Evolutionary conservation across 1,284 basidiomycete species (phyloP).

Genomic region (Cryptococcus sp.): DNA sequence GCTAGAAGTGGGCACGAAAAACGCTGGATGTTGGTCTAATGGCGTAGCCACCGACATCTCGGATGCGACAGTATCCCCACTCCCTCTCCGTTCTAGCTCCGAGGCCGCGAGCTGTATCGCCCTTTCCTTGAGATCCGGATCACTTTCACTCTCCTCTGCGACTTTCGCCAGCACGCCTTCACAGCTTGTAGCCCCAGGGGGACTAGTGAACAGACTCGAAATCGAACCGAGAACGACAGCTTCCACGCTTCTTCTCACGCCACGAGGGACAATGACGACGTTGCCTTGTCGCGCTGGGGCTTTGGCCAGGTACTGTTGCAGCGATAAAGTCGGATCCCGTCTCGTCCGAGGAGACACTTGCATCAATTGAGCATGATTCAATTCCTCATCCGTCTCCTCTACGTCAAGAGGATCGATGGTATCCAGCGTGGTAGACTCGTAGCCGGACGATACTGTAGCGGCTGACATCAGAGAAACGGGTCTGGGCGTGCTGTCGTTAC

Average conservation of each 20-base stretch:
- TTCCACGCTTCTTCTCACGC: constrained; percentile 12
- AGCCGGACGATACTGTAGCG: background rate
- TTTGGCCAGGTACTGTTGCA: constrained; percentile 17
- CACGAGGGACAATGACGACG: constrained; percentile 15
- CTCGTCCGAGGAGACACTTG: constrained; percentile 24
- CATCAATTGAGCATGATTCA: constrained; percentile 23
- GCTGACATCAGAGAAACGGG: background rate
- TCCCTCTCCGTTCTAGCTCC: constrained; percentile 11
- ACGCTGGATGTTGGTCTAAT: background rate
- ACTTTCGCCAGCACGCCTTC: background rate
- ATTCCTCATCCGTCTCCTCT: constrained; percentile 13
- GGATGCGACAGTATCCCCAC: constrained; percentile 1
- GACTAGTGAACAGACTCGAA: background rate
- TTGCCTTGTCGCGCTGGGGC: constrained; percentile 10
- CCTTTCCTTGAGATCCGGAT: too few relatives aligned
- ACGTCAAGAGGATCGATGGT: too few relatives aligned
- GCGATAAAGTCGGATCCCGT: constrained; percentile 12
- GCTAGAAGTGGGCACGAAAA: background rate
- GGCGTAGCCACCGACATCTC: constrained; percentile 5
- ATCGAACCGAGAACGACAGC: constrained; percentile 12
- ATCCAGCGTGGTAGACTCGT: background rate
- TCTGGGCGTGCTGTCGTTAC: background rate
- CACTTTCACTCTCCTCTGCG: background rate
- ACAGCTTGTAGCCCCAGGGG: background rate
- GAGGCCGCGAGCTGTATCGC: background rate